These are phyloP conservation scores for Mycocentrospora acerina DNA, from an alignment of 2,329 filamentous ascomycete species.

Conservation along the genomic window DNA sequence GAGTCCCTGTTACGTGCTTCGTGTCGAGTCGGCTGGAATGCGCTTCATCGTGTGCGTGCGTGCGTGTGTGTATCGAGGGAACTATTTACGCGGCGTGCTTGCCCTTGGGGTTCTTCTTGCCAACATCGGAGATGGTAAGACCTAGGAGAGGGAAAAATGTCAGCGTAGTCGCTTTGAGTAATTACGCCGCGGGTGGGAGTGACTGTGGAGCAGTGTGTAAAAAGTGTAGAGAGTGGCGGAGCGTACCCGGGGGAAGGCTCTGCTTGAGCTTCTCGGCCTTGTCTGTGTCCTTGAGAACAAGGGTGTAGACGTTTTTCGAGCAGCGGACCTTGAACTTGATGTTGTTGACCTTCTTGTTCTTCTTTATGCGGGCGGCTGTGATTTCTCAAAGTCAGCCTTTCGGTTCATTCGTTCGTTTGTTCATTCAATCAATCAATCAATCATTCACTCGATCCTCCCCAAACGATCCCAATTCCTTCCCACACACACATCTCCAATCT, in stretches of 20 bases:
- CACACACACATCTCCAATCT: background rate
- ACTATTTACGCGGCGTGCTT: constrained; percentile 45
- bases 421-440: too few species aligned
- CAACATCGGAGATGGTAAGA: constrained; percentile 61
- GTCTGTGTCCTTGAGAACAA: constrained; percentile 96
- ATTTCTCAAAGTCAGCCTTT: too few species aligned
- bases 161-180: too few species aligned
- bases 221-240: background rate
- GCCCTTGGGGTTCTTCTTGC: constrained; percentile 64
- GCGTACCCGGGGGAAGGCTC: constrained; percentile 92
- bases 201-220: background rate
- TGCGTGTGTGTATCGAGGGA: constrained; percentile 4
- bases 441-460: constrained; percentile 4
- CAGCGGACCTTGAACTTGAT: constrained; percentile 99
- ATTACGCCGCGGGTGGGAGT: background rate
- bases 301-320: constrained; percentile 93
- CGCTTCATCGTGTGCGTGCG: constrained; percentile 11
- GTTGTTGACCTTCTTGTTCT: constrained; percentile 84
- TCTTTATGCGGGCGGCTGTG: constrained; percentile 65
- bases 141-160: constrained; percentile 43
- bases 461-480: background rate
- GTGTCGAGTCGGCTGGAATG: too few species aligned
- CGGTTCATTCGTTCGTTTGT: too few species aligned
- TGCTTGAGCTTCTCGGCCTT: constrained; percentile 99
- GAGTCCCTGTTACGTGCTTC: too few species aligned